Evolutionary conservation across 2,329 filamentous ascomycete genomes (phyloP).

Genomic region (Hymenoscyphus linearis): DNA sequence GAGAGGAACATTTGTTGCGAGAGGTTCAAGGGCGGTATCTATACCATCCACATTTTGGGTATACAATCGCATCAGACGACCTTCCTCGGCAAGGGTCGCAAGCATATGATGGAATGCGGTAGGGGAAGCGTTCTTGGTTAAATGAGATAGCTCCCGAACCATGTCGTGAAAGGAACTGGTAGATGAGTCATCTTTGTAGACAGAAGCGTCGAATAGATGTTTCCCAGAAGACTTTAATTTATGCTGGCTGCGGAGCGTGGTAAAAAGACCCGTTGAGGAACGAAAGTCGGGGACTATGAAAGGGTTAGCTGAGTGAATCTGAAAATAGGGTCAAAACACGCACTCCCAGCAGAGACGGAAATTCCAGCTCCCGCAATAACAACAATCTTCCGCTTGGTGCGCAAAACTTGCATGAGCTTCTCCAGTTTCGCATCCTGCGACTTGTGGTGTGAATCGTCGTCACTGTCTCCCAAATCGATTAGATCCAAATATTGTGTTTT

Average conservation of each 20-base stretch:
- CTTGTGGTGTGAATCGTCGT: conserved; percentile 40
- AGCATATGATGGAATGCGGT: conserved; percentile 92
- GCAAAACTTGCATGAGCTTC: conserved; percentile 66
- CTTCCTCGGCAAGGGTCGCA: conserved; percentile 82
- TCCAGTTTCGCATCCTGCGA: conserved; percentile 60
- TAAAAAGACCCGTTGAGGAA: conserved; percentile 85
- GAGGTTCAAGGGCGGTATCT: conserved; percentile 74
- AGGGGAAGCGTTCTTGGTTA: conserved; percentile 71
- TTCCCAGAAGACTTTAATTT: conserved; percentile 92
- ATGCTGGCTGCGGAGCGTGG: conserved; percentile 76
- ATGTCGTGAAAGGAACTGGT: conserved; percentile 93
- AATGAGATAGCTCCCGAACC: conserved; percentile 80
- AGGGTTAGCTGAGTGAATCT: conserved; percentile 13
- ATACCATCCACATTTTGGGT: conserved; percentile 97
- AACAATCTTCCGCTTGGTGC: conserved; percentile 92
- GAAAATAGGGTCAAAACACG: conserved; percentile 36
- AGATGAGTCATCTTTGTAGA: conserved; percentile 86
- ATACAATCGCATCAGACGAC: conserved; percentile 82
- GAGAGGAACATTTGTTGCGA: conserved; percentile 76
- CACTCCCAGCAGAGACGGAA: conserved; percentile 89
- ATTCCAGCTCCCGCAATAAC: conserved; percentile 96
- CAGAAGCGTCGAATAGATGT: conserved; percentile 92
- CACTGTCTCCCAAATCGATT: conserved; percentile 42
- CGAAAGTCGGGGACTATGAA: conserved; percentile 84
- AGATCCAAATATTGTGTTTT: conserved; percentile 81